These are phyloP conservation scores for Aethionema arabicum DNA, from an alignment of 345 rosid genomes.

Conservation along the genomic window DNA sequence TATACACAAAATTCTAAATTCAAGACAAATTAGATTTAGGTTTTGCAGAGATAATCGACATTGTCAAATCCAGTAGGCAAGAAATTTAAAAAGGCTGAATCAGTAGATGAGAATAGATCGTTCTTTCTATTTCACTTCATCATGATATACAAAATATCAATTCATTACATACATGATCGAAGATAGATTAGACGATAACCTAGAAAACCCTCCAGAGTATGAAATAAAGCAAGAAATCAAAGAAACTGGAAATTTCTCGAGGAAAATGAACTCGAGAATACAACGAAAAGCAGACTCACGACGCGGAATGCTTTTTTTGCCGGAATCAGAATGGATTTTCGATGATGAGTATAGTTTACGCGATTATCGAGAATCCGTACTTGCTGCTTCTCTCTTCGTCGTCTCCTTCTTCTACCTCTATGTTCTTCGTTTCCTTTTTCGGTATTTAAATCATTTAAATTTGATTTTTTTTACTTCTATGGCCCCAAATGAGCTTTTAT, in stretches of 20 bases:
- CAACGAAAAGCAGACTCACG: slow-evolving; percentile 1
- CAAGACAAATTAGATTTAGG: not conserved
- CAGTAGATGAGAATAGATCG: too few species aligned
- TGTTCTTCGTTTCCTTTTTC: too few species aligned
- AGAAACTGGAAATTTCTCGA: not conserved
- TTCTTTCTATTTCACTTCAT: not conserved
- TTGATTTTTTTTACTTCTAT: too few species aligned
- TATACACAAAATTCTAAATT: not conserved
- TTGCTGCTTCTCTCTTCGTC: too few species aligned
- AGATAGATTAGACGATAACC: too few species aligned
- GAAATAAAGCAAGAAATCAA: not conserved
- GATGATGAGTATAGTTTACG: too few species aligned
- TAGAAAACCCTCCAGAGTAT: not conserved
- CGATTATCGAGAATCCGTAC: too few species aligned
- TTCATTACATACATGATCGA: not conserved
- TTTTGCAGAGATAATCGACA: too few species aligned
- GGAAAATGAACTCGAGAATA: slow-evolving; percentile 1
- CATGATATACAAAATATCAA: not conserved
- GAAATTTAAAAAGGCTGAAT: not conserved
- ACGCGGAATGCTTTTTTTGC: not conserved
- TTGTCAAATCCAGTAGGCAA: not conserved
- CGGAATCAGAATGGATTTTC: not conserved
- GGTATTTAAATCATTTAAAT: too few species aligned
- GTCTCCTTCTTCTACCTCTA: too few species aligned
- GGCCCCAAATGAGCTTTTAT: too few species aligned